Base-by-base conservation (phyloP, 805 yeast species). In the Saccharomycopsis synnaedendra region DNA sequence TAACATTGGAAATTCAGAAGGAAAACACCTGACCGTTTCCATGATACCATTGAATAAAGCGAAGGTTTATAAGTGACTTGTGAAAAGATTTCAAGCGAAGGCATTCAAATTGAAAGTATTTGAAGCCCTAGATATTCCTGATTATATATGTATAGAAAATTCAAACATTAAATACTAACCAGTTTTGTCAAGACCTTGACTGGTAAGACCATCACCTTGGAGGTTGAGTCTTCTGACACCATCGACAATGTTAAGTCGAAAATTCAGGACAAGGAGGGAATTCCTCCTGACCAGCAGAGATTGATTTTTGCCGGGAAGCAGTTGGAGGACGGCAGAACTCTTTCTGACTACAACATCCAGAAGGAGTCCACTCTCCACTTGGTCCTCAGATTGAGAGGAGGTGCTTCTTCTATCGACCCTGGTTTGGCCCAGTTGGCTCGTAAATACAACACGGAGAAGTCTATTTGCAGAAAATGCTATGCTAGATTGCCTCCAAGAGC, bases 401-500 rank as follows among this genome's bases (percentile, higher is more conserved):
- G 95, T 80, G 54, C 54, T 49, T 51, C 54, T 38, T 88, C 93
- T 77, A 93, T 93, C 72, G 98, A 93, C 81, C 98, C 98, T 78
- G 88, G 97, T 66, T 83, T 93, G 68, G 93, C 90, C 80, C 96
- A 90, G 65, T 82, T 93, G 68, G 98, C 98, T 74, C 86, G 97
- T 70, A 93, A 93, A 79, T 93, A 85, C 90, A 93, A 93, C 95
- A 93, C 97, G 82, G 98, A 93, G 61, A 93, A 93, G 78, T 72
- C 96, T 60, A 90, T 93, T 72, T 93, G 98, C 83, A 94, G 98
- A 78, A 86, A 89, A 74, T 93, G 98, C 81, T 93, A 93, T 84
- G 97, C 98, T 66, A 93, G 98, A 82, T 89, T 93, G 70, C 98
- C 98, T 70, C 96, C 98, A 76, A 94, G 97, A 85, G 98, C 98